These are phyloP conservation scores for Sordariomycetes sp. DNA, from an alignment of 2,329 filamentous ascomycete species.

Conservation along the genomic window DNA sequence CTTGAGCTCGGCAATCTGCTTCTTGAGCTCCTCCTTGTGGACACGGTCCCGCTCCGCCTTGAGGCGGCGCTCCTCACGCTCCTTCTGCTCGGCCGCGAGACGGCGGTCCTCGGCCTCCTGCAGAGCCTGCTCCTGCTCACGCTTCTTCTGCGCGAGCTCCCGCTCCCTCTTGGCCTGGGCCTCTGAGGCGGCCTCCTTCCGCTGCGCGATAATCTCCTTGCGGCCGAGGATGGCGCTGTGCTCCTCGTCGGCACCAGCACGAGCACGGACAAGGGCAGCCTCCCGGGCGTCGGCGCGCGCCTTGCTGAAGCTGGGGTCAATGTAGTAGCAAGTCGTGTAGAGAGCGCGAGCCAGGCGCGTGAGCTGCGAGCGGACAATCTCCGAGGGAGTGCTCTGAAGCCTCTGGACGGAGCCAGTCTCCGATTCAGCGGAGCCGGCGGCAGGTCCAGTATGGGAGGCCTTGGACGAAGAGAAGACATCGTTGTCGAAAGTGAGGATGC, in stretches of 20 bases:
- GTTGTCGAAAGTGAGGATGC: slow-evolving; percentile 91
- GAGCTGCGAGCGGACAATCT: slow-evolving; percentile 92
- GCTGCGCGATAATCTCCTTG: slow-evolving; percentile 87
- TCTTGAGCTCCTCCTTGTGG: slow-evolving; percentile 86
- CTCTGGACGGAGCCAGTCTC: slow-evolving; percentile 81
- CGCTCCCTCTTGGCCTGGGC: slow-evolving; percentile 79
- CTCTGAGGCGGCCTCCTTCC: slow-evolving; percentile 90
- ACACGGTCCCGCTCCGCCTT: slow-evolving; percentile 83
- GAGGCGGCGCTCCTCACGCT: slow-evolving; percentile 75
- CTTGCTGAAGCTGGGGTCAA: slow-evolving; percentile 81
- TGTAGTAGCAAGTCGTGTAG: slow-evolving; percentile 89
- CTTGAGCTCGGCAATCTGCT: slow-evolving; percentile 84
- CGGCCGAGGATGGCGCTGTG: slow-evolving; percentile 74
- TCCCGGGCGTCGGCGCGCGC: slow-evolving; percentile 66
- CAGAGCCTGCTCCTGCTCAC: slow-evolving; percentile 72
- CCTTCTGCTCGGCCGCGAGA: slow-evolving; percentile 81
- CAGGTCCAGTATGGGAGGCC: slow-evolving; percentile 67
- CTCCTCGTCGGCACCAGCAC: slow-evolving; percentile 83
- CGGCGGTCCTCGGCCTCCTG: slow-evolving; percentile 84
- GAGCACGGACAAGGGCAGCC: slow-evolving; percentile 66
- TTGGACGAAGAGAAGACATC: slow-evolving; percentile 97
- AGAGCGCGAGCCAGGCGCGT: slow-evolving; percentile 83
- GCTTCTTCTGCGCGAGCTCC: slow-evolving; percentile 82
- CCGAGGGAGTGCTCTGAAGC: slow-evolving; percentile 91
- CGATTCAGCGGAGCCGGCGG: slow-evolving; percentile 73